phyloP scores from a whole-genome alignment of 1,139 yeast species.

The Schwanniomyces etchellsii region DNA sequence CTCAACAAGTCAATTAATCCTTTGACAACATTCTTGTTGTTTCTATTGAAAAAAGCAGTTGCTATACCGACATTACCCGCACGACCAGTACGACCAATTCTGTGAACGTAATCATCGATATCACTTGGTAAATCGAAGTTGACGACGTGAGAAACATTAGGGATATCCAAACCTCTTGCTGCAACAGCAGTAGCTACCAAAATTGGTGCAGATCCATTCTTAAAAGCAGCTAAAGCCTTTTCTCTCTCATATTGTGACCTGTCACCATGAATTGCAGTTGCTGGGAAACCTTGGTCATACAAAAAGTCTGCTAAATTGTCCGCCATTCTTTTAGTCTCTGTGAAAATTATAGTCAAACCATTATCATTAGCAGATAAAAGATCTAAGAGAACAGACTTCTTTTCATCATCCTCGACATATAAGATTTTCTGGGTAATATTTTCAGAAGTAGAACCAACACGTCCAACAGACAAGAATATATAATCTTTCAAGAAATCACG shows the following conservation, averaged over 20 bases:
- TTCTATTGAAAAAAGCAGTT: slow-evolving; percentile 96
- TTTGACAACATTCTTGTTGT: slow-evolving; percentile 83
- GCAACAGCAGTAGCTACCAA: slow-evolving; percentile 99
- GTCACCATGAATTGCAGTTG: slow-evolving; percentile 98
- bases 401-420: slow-evolving; percentile 93
- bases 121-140: slow-evolving; percentile 96
- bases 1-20: slow-evolving; percentile 80
- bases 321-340: slow-evolving; percentile 98
- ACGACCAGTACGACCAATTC: slow-evolving; percentile 99
- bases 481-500: slow-evolving; percentile 95
- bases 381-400: slow-evolving; percentile 87
- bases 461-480: slow-evolving; percentile 93
- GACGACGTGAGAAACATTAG: slow-evolving; percentile 95
- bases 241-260: slow-evolving; percentile 98
- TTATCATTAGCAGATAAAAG: slow-evolving; percentile 72
- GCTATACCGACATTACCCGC: slow-evolving; percentile 99
- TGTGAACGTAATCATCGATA: slow-evolving; percentile 97
- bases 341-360: slow-evolving; percentile 89
- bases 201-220: slow-evolving; percentile 82
- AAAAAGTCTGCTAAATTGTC: slow-evolving; percentile 91
- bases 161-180: slow-evolving; percentile 99
- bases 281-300: slow-evolving; percentile 86
- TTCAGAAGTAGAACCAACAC: slow-evolving; percentile 97
- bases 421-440: slow-evolving; percentile 92
- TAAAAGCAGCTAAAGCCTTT: slow-evolving; percentile 87